A percentile compares a stretch with the other conserved stretches of the same genome.
Evolutionary conservation across 352 stramenopile genomes (phyloP).

Genomic region (Pythium scleroteichum): DNA sequence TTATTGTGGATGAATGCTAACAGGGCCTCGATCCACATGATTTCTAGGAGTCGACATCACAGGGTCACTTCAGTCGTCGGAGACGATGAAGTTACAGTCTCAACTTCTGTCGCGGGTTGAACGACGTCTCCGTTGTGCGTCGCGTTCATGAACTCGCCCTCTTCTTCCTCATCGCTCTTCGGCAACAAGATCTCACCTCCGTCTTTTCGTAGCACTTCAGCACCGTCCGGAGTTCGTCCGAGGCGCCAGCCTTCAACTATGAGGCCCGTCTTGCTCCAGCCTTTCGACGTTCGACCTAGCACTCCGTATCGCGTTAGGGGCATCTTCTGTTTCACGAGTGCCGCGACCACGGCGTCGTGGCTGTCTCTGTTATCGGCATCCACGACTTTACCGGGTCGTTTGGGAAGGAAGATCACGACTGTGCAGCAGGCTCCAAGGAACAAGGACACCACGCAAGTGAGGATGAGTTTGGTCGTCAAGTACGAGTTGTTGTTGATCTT

Average conservation of each 20-base stretch:
- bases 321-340: slow-evolving; percentile 50
- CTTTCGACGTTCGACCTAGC: slow-evolving; percentile 40
- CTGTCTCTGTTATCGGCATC: slow-evolving; percentile 28
- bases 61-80: slow-evolving; percentile 6
- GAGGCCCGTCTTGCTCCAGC: slow-evolving; percentile 44
- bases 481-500: slow-evolving; percentile 12
- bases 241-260: slow-evolving; percentile 50
- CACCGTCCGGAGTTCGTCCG: slow-evolving; percentile 28
- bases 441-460: slow-evolving; percentile 27
- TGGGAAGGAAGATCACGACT: slow-evolving; percentile 29
- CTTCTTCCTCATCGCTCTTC: slow-evolving; percentile 13
- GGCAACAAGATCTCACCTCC: slow-evolving; percentile 48
- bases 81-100: background rate
- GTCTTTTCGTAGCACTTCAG: slow-evolving; percentile 44
- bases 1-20: no score
- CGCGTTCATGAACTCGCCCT: slow-evolving; percentile 9
- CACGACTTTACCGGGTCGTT: slow-evolving; percentile 34
- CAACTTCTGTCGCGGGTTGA: background rate
- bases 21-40: no score
- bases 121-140: background rate
- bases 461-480: slow-evolving; percentile 19
- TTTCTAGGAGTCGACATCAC: background rate
- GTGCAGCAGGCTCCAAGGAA: slow-evolving; percentile 32
- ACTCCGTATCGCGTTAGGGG: slow-evolving; percentile 49
- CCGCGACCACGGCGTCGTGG: slow-evolving; percentile 42